Base-by-base conservation (phyloP, 2,329 filamentous ascomycete genomes). In the Leptographium wingfieldii region DNA sequence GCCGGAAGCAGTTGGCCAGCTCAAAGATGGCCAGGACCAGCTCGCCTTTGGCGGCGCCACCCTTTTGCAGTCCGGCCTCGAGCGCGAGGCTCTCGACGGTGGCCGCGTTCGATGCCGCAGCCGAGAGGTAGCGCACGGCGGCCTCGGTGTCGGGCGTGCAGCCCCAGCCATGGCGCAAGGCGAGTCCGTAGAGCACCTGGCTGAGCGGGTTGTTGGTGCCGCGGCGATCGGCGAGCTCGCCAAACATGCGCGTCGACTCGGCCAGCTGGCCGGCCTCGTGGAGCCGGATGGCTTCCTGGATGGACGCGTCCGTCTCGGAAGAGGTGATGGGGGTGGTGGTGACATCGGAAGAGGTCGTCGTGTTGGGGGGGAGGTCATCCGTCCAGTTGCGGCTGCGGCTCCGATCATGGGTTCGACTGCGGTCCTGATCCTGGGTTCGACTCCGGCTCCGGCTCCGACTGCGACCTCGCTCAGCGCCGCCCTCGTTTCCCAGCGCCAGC, bases 11-110 rank as follows among this genome's bases (percentile, higher is more conserved):
- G 73, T 94, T 94, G 59, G 86, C 90, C 68, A 99, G 77, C 77
- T 99, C 94, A 69, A 94, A 97, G 65, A 99, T 97, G 62, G 94
- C 92, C 63, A 99, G 83, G 22, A 97, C 89, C 58, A 99, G 81
- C 77, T 99, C 94, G 62, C 94, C 94, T 75, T 97, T 99, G 53
- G 92, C 92, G 16, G 89, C 87, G 62, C 94, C 94, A 58, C 94
- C 94, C 73, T 94, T 95, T 73, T 90, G 94, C 73, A 95, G 83
- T 19, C 92, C 94, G 10, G 92, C 88, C 66, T 87, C 79, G 27
- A 97, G 82, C 35, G 94, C 94, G 67, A 91, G 78, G 58, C 88
- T 82, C 76, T 99, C 94, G 59, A 99, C 84, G 51, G 84, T 81
- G 29, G 92, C 94, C 29, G 91, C 90, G 73, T 96, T 96, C 53